Conservation (phyloP, 2,329 filamentous ascomycete species). For the Beauveria sp. region DNA sequence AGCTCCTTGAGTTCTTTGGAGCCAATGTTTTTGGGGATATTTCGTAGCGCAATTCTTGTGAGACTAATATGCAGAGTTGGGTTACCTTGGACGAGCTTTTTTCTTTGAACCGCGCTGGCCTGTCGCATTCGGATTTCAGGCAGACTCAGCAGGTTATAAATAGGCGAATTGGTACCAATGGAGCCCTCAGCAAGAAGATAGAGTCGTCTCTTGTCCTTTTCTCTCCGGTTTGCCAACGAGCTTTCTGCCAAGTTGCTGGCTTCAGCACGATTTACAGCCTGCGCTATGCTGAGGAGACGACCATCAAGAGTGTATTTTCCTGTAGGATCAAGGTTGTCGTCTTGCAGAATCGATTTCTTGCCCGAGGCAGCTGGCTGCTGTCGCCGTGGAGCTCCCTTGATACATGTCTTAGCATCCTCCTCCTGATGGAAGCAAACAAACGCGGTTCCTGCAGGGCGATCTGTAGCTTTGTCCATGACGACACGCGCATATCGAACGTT, state of each 20-base stretch:
- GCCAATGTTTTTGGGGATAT: constrained; percentile 74
- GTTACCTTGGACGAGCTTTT: constrained; percentile 84
- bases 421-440: constrained; percentile 87
- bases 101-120: constrained; percentile 77
- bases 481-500: constrained; percentile 84
- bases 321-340: constrained; percentile 71
- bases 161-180: constrained; percentile 65
- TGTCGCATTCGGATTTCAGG: constrained; percentile 84
- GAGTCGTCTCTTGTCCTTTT: constrained; percentile 83
- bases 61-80: constrained; percentile 82
- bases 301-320: constrained; percentile 88
- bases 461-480: constrained; percentile 78
- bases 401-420: constrained; percentile 67
- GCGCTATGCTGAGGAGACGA: constrained; percentile 74
- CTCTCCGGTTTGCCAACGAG: constrained; percentile 52
- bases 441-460: constrained; percentile 81
- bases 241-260: constrained; percentile 68
- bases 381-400: constrained; percentile 63
- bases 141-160: constrained; percentile 69
- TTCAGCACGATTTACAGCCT: constrained; percentile 77
- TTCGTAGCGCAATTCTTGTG: constrained; percentile 84
- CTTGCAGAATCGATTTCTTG: constrained; percentile 78
- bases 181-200: constrained; percentile 84
- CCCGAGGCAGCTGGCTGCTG: constrained; percentile 39
- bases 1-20: constrained; percentile 88